These are phyloP conservation scores for Thermomucor indicae-seudaticae DNA, from an alignment of 371 early-diverging fungal genomes.

Conservation along the genomic window DNA sequence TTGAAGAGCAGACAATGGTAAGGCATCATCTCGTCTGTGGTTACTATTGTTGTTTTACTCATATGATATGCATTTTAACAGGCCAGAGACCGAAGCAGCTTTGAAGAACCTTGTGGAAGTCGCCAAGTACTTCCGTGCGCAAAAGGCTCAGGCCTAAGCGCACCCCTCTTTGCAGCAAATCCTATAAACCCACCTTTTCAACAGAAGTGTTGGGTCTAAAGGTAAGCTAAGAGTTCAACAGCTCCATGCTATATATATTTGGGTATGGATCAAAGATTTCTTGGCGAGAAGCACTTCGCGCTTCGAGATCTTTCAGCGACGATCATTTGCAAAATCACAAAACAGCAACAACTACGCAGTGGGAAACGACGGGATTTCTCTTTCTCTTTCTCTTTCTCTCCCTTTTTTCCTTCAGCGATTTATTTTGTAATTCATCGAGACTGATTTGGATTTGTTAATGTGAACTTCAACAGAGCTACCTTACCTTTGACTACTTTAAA, in stretches of 20 bases:
- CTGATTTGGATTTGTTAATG: no score
- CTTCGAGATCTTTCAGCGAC: no score
- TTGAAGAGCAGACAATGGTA: slow-evolving; percentile 93
- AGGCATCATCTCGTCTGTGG: slow-evolving; percentile 48
- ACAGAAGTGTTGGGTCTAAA: slow-evolving; percentile 19
- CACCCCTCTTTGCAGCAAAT: neutral
- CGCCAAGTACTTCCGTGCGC: slow-evolving; percentile 65
- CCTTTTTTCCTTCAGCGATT: no score
- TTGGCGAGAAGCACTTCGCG: no score
- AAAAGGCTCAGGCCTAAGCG: slow-evolving; percentile 19
- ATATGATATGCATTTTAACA: slow-evolving; percentile 29
- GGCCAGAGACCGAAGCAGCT: slow-evolving; percentile 84
- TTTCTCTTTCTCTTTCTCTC: no score
- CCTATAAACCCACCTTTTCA: slow-evolving; percentile 15
- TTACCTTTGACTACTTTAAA: no score
- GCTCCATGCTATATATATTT: slow-evolving; percentile 15
- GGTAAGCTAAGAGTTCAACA: slow-evolving; percentile 21
- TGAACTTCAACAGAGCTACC: no score
- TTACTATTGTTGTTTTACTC: neutral
- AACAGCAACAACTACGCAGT: no score
- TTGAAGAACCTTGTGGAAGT: slow-evolving; percentile 84
- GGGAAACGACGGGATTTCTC: no score
- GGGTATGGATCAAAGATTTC: no score
- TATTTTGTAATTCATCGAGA: no score
- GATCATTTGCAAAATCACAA: no score